These are phyloP conservation scores for Sclerotinia subarctica DNA, from an alignment of 2,329 filamentous ascomycete species.

Conservation along the genomic window DNA sequence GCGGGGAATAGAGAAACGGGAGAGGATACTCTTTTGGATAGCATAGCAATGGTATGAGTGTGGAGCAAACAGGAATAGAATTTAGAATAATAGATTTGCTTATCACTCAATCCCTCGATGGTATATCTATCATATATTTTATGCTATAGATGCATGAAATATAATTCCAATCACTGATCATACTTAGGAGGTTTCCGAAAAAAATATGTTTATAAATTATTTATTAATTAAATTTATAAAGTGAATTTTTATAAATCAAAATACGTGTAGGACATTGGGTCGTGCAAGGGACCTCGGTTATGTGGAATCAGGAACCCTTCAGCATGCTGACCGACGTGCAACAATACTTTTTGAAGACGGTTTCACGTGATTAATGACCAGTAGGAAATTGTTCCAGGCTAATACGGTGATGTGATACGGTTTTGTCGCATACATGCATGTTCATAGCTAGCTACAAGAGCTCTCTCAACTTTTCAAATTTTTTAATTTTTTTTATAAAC, in stretches of 20 bases:
- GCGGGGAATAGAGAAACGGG: neutral
- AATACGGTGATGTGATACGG: neutral
- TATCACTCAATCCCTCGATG: neutral
- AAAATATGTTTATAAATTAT: too few relatives aligned
- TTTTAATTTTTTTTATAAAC: neutral
- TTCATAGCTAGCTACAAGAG: neutral
- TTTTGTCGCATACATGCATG: neutral
- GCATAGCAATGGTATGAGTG: neutral
- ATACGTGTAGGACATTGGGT: too few relatives aligned
- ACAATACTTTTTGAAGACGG: neutral
- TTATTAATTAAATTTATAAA: too few relatives aligned
- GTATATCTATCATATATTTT: too few relatives aligned
- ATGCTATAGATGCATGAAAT: neutral
- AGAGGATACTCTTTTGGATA: slow-evolving; percentile 3
- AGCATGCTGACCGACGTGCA: slow-evolving; percentile 1
- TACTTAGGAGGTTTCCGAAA: too few relatives aligned
- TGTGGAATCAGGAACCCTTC: too few relatives aligned
- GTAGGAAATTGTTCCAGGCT: neutral
- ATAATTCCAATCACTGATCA: neutral
- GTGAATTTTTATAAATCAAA: too few relatives aligned
- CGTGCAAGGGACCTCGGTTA: too few relatives aligned
- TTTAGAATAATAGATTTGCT: neutral
- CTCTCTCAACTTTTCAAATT: neutral
- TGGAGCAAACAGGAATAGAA: neutral
- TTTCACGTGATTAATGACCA: neutral